Evolutionary conservation across 2,329 filamentous ascomycete genomes (phyloP), one percentile per base, ranked within the genome.

Genomic region (Nannizzia gypsea): DNA sequence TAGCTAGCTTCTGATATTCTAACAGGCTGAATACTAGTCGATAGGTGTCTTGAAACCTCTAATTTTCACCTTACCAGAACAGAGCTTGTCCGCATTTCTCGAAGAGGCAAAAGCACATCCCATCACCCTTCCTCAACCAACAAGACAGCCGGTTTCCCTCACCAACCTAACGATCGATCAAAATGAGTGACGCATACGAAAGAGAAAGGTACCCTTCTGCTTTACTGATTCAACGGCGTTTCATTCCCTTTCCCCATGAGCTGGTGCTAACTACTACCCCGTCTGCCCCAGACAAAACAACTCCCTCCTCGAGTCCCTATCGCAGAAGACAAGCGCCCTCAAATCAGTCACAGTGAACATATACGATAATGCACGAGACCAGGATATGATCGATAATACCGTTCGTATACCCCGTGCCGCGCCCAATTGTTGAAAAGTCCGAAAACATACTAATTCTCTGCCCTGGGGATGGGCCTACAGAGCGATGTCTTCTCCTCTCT

Each of bases 341-440:
- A 90, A 92, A 70, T 89, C 88, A 73, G 90, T 99, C 57, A 99
- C 93, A 46, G 84, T 97, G 65, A 90, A 99, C 77, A 99, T 99
- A 70, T 96, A 97, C 81, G 91, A 97, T 76, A 90, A 93, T 72
- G 93, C 93, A 56, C 84, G 90, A 61, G 84, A 89, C 67, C 92
- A 97, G 68, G 84, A 88, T 65, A 83, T 95, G 64, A 88, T 99
- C 66, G 90, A 99, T 74, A 85, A 84, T 69, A 92, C 89, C 42
- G 89, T 95, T 80, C 61, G 83, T 76, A 42, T 42, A n/a, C n/a
- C 15, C 38, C n/a, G 6, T 42, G n/a, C 15, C 38, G 38, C n/a
- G 3, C 5, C 38, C 6, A 34, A 5, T 8, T 42, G 3, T 6
- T 42, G 38, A 42, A 42, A 2, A 2, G 6, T 15, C 44, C n/a